Evolutionary conservation across 106 monocot genomes (phyloP).

Genomic region (Amphibolis antarctica): DNA sequence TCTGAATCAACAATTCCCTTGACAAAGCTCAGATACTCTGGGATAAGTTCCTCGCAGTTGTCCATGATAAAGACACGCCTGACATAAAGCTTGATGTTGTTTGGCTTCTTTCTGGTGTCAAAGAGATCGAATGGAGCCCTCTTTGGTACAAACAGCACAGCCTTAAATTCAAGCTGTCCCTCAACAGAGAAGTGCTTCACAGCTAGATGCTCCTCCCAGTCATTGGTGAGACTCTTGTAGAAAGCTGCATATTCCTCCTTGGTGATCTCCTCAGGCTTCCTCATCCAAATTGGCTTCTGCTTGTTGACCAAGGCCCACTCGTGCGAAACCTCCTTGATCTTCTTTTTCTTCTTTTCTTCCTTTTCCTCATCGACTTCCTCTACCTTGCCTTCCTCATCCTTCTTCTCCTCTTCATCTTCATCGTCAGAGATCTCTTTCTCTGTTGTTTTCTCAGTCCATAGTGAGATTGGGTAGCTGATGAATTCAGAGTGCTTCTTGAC

Average conservation of each 20-base stretch:
- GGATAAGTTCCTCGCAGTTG: neutral
- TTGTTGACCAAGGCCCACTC: conserved; percentile 18
- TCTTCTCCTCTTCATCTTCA: conserved; percentile 21
- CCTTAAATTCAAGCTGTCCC: neutral
- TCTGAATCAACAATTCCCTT: neutral
- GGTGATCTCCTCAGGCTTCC: conserved; percentile 15
- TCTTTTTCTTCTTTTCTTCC: conserved; percentile 16
- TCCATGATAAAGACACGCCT: neutral
- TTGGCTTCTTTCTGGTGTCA: neutral
- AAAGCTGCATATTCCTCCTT: conserved; percentile 20
- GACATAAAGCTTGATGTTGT: neutral
- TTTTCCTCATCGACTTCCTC: conserved; percentile 22
- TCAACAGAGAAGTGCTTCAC: neutral
- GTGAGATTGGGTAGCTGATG: conserved; percentile 29
- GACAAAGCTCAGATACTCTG: neutral
- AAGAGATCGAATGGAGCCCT: neutral
- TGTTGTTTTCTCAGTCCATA: conserved; percentile 25
- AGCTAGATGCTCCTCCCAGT: conserved; percentile 11
- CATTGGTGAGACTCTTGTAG: conserved; percentile 6
- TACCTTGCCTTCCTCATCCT: conserved; percentile 11
- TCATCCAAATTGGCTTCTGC: conserved; percentile 22
- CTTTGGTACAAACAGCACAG: neutral
- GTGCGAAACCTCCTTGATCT: conserved; percentile 12
- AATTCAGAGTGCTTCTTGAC: conserved; percentile 29
- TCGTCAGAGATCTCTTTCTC: conserved; percentile 30